Base-by-base conservation (phyloP, 108 stramenopile genomes). In the Conticribra weissflogii region DNA sequence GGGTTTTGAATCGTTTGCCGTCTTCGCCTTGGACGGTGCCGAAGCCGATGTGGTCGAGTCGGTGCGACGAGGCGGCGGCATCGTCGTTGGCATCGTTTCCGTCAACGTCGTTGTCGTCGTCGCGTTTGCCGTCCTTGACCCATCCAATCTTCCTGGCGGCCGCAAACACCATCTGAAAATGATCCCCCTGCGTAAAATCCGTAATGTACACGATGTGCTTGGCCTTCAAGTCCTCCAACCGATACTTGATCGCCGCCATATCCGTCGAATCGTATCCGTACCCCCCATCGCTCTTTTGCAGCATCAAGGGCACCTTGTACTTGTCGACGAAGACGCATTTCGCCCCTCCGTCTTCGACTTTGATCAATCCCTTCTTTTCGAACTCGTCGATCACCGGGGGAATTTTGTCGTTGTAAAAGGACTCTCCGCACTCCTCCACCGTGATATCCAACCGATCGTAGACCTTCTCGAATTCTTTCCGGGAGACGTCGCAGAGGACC, bases 261-360 rank as follows among this genome's bases (percentile, higher is more conserved):
- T 99, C 99, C 41, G 99, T 99, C 30, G 92, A 92, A 83, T 99
- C 99, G 80, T 99, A 99, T 21, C 99, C 98, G 71, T 85, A 99
- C 36, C 99, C 99, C 21, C 98, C 98, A 81, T 99, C 99, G 17
- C 86, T 84, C 86, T 99, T 99, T 73, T 96, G 96, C 27, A 99
- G 77, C 90, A 99, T 98, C 18, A 99, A 85, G 4, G 98, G 98
- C 52, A 98, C 74, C 60, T 83, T 89, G 81, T 72, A 90, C 46
- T 88, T 85, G 50, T 88, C 85, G 12, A 93, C 88, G 78, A 93
- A 96, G 60, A 98, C 90, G 58, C 95, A 87, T 78, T 95, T 96
- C 64, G 96, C 96, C 3, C 96, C 96, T 31, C 97, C 98, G 28
- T 97, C 96, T 68, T 96, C 91, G 25, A 85, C 72, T 27, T 54